phyloP scores from a whole-genome alignment of 2,329 filamentous ascomycete species.

The Ceratocystis smalleyi region DNA sequence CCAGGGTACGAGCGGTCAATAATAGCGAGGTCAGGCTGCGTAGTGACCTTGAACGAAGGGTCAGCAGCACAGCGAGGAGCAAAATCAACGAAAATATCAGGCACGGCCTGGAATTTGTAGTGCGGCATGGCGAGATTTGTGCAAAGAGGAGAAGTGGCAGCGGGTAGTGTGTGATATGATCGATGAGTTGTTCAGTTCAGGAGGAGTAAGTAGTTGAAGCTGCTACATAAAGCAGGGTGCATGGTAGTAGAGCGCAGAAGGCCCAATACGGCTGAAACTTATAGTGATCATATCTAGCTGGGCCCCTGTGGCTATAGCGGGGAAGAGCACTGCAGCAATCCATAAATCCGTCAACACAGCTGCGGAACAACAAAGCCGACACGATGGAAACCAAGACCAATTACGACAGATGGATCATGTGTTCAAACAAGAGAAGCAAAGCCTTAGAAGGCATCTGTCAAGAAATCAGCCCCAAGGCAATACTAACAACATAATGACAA shows the following conservation, averaged over 20 bases:
- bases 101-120: constrained; percentile 25
- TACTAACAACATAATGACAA: neutral
- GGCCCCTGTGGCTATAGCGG: neutral
- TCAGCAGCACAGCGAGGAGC: constrained; percentile 21
- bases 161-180: neutral
- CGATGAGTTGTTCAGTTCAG: neutral
- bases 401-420: neutral
- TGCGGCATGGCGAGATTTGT: constrained; percentile 11
- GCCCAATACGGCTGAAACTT: neutral
- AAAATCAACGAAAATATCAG: constrained; percentile 35
- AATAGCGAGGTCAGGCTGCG: constrained; percentile 37
- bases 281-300: neutral
- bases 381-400: neutral
- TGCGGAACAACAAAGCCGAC: neutral
- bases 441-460: neutral
- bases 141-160: neutral
- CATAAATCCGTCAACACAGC: neutral
- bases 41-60: constrained; percentile 24
- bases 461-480: neutral
- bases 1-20: constrained; percentile 32
- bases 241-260: neutral
- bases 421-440: neutral
- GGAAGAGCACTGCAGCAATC: neutral
- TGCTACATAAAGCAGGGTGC: no score
- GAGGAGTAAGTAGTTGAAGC: neutral